Evolutionary conservation across 2,329 filamentous ascomycete species (phyloP), one percentile per base, ranked within the genome.

Genomic region (Paecilomyces niveus): DNA sequence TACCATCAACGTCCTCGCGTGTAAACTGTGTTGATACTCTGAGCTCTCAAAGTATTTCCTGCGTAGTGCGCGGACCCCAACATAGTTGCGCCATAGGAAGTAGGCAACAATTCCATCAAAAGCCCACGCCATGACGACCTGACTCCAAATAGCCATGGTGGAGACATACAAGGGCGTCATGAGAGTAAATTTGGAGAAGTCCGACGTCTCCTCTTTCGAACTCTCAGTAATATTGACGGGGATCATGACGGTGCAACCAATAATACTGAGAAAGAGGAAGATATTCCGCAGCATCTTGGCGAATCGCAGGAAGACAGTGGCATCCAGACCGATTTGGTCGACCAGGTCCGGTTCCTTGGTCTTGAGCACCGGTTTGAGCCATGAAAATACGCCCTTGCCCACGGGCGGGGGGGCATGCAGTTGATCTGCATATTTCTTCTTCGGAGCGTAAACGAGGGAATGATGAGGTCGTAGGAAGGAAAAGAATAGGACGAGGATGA

Each of bases 21-120:
- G 90, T 58, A 97, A 78, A 72, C 91, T 96, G 59, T 84, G 84
- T 72, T 96, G 91, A 67, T 96, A 99, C 50, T 97, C 93, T 0
- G 88, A 81, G 65, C 86, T 93, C 68, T 93, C 84, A 67, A 96
- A 93, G 68, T 95, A 97, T 50, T 83, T 78, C 59, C 90, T 85
- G 61, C 92, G 84, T 63, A 99, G 75, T 33, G 78, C 76, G 15
- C 86, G 74, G 21, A 99, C 82, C 54, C 85, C 87, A 32, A 83
- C 82, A 73, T 97, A 97, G 68, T 96, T 97, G 78, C 83, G 88
- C 92, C 92, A 99, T 29, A 99, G 76, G 65, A 95, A 96, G 57
- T 82, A 87, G 59, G 84, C 86, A 13, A 97, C 81, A 21, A 91
- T 82, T n/a, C 87, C 70, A 70, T 93, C 87, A 70, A 92, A 89